Evolutionary conservation across 2,329 filamentous ascomycete genomes (phyloP).

Genomic region (Fusarium zealandicum): DNA sequence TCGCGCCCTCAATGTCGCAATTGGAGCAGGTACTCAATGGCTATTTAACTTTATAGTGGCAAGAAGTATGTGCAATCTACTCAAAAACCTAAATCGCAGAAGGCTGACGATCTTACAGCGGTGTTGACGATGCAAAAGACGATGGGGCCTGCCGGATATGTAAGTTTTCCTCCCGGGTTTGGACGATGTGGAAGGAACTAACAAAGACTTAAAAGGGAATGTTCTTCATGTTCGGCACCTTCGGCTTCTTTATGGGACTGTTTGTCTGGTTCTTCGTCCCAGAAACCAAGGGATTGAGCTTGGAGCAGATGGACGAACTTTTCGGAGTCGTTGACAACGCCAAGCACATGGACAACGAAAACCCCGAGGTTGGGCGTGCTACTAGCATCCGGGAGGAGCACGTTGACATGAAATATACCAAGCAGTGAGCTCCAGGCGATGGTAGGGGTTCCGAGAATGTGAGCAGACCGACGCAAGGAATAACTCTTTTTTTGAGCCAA

Average conservation of each 20-base stretch:
- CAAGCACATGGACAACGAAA: conserved; percentile 45
- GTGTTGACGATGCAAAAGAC: conserved; percentile 72
- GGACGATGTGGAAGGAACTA: neutral
- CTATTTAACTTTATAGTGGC: conserved; percentile 78
- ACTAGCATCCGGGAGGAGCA: conserved; percentile 41
- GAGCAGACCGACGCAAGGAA: no score
- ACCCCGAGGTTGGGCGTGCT: conserved; percentile 40
- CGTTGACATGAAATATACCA: conserved; percentile 23
- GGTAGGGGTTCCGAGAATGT: no score
- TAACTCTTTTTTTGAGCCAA: no score
- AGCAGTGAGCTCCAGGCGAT: neutral
- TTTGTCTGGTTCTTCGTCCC: conserved; percentile 74
- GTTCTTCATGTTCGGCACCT: conserved; percentile 73
- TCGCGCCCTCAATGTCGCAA: conserved; percentile 70
- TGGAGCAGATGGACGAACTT: conserved; percentile 72
- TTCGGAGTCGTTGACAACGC: conserved; percentile 63
- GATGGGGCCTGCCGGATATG: conserved; percentile 52
- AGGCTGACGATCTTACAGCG: no score
- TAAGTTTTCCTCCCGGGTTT: conserved; percentile 36
- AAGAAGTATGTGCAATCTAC: no score
- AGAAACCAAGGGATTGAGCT: conserved; percentile 71
- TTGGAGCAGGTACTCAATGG: conserved; percentile 75
- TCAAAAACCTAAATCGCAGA: no score
- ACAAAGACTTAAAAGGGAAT: conserved; percentile 54
- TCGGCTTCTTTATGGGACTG: conserved; percentile 70